These are phyloP conservation scores for Paxillus involutus DNA, from an alignment of 768 basidiomycete genomes.

Conservation along the genomic window DNA sequence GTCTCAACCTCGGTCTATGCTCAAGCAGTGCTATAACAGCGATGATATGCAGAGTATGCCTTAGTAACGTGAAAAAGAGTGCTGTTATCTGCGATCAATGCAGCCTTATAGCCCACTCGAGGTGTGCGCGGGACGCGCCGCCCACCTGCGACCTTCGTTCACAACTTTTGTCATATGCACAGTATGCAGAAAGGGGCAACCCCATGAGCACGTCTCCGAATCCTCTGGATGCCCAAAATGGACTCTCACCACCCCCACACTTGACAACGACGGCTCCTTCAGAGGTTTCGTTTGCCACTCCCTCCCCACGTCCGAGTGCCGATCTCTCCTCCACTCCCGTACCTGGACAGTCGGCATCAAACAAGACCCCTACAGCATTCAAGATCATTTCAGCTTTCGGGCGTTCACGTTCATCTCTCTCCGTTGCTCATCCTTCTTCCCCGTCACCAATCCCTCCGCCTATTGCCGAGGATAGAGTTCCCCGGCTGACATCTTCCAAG, in stretches of 20 bases:
- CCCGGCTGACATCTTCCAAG: slow-evolving; percentile 33
- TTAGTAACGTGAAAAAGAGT: slow-evolving; percentile 75
- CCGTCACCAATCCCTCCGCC: slow-evolving; percentile 28
- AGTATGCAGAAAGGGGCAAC: slow-evolving; percentile 71
- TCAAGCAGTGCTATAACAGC: slow-evolving; percentile 45
- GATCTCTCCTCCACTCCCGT: slow-evolving; percentile 38
- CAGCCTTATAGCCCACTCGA: slow-evolving; percentile 83
- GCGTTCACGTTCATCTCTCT: slow-evolving; percentile 59
- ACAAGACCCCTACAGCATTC: slow-evolving; percentile 57
- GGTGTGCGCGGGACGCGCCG: slow-evolving; percentile 71
- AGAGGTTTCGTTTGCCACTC: slow-evolving; percentile 53
- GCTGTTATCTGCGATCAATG: slow-evolving; percentile 89
- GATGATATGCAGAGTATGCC: slow-evolving; percentile 84
- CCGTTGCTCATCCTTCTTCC: slow-evolving; percentile 35
- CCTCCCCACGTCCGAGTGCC: slow-evolving; percentile 47
- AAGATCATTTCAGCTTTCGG: slow-evolving; percentile 67
- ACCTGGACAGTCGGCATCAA: slow-evolving; percentile 21
- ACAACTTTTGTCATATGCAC: slow-evolving; percentile 75
- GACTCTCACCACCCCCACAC: slow-evolving; percentile 1
- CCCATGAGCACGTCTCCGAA: slow-evolving; percentile 53
- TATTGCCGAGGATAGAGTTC: slow-evolving; percentile 19
- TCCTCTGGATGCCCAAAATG: slow-evolving; percentile 44
- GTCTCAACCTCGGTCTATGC: not conserved
- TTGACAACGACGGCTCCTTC: slow-evolving; percentile 47
- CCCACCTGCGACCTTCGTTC: slow-evolving; percentile 82